Base-by-base conservation (phyloP, 768 basidiomycete genomes). In the Kwoniella sp. region DNA sequence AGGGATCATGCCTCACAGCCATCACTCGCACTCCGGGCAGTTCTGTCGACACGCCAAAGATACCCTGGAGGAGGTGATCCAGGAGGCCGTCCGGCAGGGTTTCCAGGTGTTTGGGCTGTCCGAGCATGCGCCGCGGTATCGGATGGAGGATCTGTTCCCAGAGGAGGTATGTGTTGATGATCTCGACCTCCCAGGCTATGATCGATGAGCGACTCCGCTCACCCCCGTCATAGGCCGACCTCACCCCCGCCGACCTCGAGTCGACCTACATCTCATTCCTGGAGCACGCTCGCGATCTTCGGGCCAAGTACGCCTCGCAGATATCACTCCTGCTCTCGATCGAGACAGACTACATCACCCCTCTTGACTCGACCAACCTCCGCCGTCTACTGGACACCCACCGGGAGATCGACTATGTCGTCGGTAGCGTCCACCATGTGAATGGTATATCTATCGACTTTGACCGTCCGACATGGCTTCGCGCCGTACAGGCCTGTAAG, bases 401-500 rank as follows among this genome's bases (percentile, higher is more conserved):
- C 52, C 73, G 73, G 8, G 73, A 75, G 29, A 81, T 98, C 55
- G 85, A 96, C 65, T 96, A 89, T 73, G 68, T 96, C 67, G 88
- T 98, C 46, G 93, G 95, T 22, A 88, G 87, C 28, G 78, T 99
- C 6, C 95, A 99, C 71, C 93, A 96, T 64, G 89, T 91, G 72
- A 81, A 84, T 69, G 79, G 77, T 19, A 80, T 87, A 33, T 89
- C 92, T 7, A 93, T 99, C 75, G 95, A 99, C 76, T 91, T 98
- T 62, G 89, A 95, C 76, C 62, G 78, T 32, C 61, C 76, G 22
- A 89, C 85, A 68, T 93, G 50, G 72, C 70, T 43, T 77, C 77
- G 60, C 76, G 78, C 55, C 9, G 58, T 68, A 3, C 53, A 52
- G n/a, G 22, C 19, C 25, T 45, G 32, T 20, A 3, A 6, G 1